A percentile compares a stretch with the other conserved stretches of the same genome.
These are phyloP conservation scores for Thalia dealbata DNA, from an alignment of 176 grass and related monocot species.

Conservation along the genomic window DNA sequence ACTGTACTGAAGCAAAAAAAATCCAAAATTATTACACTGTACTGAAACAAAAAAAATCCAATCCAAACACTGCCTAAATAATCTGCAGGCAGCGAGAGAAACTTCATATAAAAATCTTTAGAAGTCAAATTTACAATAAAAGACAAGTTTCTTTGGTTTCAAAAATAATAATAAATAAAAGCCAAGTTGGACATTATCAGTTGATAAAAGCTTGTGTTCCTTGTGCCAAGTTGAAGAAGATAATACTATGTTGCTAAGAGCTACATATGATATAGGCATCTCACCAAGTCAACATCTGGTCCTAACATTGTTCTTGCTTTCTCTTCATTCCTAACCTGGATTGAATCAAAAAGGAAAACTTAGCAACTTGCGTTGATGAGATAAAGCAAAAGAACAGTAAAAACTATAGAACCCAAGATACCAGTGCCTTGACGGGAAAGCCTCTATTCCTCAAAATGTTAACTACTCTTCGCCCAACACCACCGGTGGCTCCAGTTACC, in stretches of 20 bases:
- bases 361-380: not conserved
- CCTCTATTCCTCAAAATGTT: constrained; percentile 61
- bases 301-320: constrained; percentile 90
- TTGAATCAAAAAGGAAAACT: constrained; percentile 11
- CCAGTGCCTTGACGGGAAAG: constrained; percentile 65
- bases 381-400: not conserved
- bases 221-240: constrained; percentile 6
- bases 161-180: not conserved
- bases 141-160: not conserved
- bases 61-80: not conserved
- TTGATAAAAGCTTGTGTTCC: not conserved
- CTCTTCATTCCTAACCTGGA: constrained; percentile 79
- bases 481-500: constrained; percentile 81
- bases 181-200: not conserved
- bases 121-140: too few relatives aligned
- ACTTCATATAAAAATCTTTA: too few relatives aligned
- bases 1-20: not conserved
- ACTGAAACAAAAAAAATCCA: not conserved
- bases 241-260: constrained; percentile 1
- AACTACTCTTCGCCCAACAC: constrained; percentile 75
- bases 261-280: constrained; percentile 15
- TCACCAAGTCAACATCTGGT: constrained; percentile 64
- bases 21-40: not conserved
- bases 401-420: constrained; percentile 19
- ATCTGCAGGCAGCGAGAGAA: not conserved